Evolutionary conservation across 1,139 yeast genomes (phyloP).

Genomic region (Lodderomyces oxycetoniae): DNA sequence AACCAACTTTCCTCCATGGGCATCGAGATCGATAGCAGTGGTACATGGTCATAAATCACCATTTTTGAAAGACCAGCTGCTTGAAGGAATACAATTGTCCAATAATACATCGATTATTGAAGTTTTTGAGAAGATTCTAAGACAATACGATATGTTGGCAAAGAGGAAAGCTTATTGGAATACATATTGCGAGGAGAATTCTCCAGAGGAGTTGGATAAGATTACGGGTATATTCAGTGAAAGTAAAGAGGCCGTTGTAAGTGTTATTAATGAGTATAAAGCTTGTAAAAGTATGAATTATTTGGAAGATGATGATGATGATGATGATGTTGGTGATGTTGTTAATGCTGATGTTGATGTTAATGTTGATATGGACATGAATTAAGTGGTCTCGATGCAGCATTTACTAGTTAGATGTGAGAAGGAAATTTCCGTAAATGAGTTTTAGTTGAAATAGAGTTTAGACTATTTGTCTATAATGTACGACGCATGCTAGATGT

Average conservation of each 20-base stretch:
- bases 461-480: too few relatives aligned
- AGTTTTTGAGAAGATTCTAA: constrained; percentile 61
- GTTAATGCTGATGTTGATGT: constrained; percentile 1
- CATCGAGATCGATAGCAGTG: constrained; percentile 73
- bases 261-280: constrained; percentile 68
- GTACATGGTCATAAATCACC: constrained; percentile 77
- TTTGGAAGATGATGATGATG: constrained; percentile 7
- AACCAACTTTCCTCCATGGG: constrained; percentile 81
- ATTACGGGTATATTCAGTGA: constrained; percentile 77
- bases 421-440: too few relatives aligned
- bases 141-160: constrained; percentile 76
- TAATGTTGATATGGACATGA: not conserved
- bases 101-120: constrained; percentile 71
- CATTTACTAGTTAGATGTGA: too few relatives aligned
- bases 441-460: too few relatives aligned
- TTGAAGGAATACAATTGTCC: constrained; percentile 73
- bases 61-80: constrained; percentile 33
- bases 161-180: constrained; percentile 82
- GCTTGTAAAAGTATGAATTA: constrained; percentile 54
- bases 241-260: constrained; percentile 66
- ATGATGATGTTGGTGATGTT: not conserved
- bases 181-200: constrained; percentile 58
- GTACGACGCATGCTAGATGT: too few relatives aligned
- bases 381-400: not conserved
- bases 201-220: constrained; percentile 33